Evolutionary conservation across 2,329 filamentous ascomycete genomes (phyloP), one percentile per base, ranked within the genome.

Genomic region (Fusarium floridanum): DNA sequence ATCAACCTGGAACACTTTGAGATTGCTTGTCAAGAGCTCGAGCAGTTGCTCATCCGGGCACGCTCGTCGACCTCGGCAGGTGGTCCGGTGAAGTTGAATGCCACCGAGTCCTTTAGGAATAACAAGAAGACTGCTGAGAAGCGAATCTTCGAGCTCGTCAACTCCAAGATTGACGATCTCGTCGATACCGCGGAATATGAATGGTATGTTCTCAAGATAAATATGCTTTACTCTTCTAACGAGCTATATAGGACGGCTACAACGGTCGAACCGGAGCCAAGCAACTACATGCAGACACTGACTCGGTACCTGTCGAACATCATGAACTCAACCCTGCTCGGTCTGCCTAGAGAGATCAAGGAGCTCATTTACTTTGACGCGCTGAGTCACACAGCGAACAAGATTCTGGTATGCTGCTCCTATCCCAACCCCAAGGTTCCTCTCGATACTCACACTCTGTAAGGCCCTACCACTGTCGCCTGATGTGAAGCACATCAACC

Each of bases 1-100:
- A 99, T 98, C 80, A 99, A 99, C 80, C 86, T 99, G 20, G 96
- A 98, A 81, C 95, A 99, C 83, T 98, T 99, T 81, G 96, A 98
- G 84, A 94, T 91, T 57, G 97, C 97, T 6, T 98, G 97, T 81
- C 90, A 92, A 77, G 95, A 98, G 79, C 88, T 99, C 1, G 95
- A 99, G 84, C 90, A 93, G 67, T 88, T 98, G 3, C 88, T 99
- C 41, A 95, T 96, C 62, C 90, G 94, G 77, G 95, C 95, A 3
- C 91, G 96, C 60, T 95, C 94, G 9, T 95, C 94, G 7, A 92
- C 91, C 14, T 94, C 93, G 1, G 93, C 93, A 2, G 94, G 94
- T 4, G 95, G 94, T 0, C 93, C 95, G 0, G 90, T 98, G 65
- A 91, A 91, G 5, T 87, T 98, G 6, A 89, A 89, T 29, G 97